These are phyloP conservation scores for Phytophthora sansomeana DNA, from an alignment of 352 stramenopile genomes.

Conservation along the genomic window DNA sequence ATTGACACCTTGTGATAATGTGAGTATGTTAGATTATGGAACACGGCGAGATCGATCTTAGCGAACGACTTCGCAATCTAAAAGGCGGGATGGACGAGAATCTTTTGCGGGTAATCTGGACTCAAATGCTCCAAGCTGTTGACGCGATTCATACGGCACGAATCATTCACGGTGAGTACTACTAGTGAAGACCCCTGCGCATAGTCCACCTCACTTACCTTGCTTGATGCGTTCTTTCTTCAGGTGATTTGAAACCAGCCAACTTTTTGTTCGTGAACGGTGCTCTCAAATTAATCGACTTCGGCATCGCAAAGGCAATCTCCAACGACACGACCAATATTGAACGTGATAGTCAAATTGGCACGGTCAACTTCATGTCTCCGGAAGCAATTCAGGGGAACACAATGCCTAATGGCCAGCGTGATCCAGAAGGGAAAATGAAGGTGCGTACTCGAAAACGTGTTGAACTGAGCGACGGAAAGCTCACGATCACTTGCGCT, in stretches of 20 bases:
- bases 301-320: constrained; percentile 98
- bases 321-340: constrained; percentile 98
- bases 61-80: constrained; percentile 89
- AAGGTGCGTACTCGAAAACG: constrained; percentile 43
- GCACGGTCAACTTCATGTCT: constrained; percentile 98
- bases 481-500: neutral
- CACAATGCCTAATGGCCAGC: constrained; percentile 52
- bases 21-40: constrained; percentile 93
- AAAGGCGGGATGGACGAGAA: constrained; percentile 95
- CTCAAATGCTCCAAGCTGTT: constrained; percentile 98
- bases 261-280: constrained; percentile 98
- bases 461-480: neutral
- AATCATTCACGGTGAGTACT: constrained; percentile 93
- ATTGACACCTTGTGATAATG: neutral
- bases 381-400: constrained; percentile 91
- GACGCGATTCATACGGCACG: constrained; percentile 96
- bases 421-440: constrained; percentile 78
- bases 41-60: constrained; percentile 97
- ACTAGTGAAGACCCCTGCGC: no score
- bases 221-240: constrained; percentile 5
- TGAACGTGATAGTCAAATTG: constrained; percentile 95
- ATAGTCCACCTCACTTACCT: constrained; percentile 17
- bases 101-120: constrained; percentile 98
- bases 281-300: constrained; percentile 97
- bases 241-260: constrained; percentile 94